Base-by-base conservation (phyloP, 495 filamentous ascomycete genomes). In the Astrothelium subdiscretum region DNA sequence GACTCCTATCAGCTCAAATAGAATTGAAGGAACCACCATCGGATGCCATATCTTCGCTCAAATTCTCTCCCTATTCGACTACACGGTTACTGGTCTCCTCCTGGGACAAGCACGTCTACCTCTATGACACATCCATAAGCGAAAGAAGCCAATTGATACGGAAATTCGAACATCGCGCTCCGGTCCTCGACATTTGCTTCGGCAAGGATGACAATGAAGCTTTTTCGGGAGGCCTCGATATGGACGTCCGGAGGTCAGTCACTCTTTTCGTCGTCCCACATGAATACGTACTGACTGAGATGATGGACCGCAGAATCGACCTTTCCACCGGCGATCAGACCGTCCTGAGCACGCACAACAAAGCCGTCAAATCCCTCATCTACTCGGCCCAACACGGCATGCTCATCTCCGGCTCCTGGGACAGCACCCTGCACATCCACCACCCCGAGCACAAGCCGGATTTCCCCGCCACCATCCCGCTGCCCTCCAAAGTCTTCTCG, bases 401-500 rank as follows among this genome's bases (percentile, higher is more conserved):
- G 67, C 80, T 98, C 65, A 80, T 97, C 71, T 94, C 91, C 62
- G 89, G 86, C 62, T 95, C 91, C 24, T 98, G 94, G 94, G 94
- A 97, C 77, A 82, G 78, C 54, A 95, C 89, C 40, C 79, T 97
- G 31, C 90, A 96, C 75, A 78, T 96, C 62, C 89, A 95, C 77
- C 78, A 83, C 66, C 78, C 84, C 54, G 67, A 67, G 59, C 68
- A 72, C 66, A 73, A 74, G 1, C 73, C 73, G 59, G 68, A 73
- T 60, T 62, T 65, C 52, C 81, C 80, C 5, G 78, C 85, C 54
- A 81, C 75, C 57, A 80, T 95, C 62, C 77, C 77, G 1, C 85
- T 92, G 61, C 89, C 86, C 8, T 85, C 83, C 51, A 98, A 94
- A 75, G 89, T 88, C 24, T 95, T 95, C 77, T 91, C 91, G 22